Conservation (phyloP, 1,284 basidiomycete species). For the Cutaneotrichosporon cavernicola region DNA sequence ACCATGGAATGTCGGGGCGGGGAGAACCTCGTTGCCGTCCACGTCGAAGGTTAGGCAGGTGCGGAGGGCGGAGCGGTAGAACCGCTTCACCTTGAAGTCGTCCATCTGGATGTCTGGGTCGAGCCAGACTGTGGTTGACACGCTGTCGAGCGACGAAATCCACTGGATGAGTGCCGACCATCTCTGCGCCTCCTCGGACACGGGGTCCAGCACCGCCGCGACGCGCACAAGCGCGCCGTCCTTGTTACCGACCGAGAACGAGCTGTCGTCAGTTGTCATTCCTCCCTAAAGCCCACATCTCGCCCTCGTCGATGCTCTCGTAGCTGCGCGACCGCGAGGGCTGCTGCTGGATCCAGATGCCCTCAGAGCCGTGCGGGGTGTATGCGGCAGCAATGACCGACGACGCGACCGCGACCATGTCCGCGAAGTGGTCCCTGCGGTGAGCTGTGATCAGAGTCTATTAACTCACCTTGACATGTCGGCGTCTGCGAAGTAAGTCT, state of each 20-base stretch:
- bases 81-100: constrained; percentile 90
- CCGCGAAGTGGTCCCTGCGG: constrained; percentile 59
- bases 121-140: constrained; percentile 70
- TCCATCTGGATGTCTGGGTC: constrained; percentile 63
- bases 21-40: constrained; percentile 58
- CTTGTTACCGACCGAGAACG: constrained; percentile 68
- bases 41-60: constrained; percentile 66
- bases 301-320: constrained; percentile 60
- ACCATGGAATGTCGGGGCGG: constrained; percentile 51
- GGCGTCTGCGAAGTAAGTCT: constrained; percentile 57
- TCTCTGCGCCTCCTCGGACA: constrained; percentile 78
- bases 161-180: constrained; percentile 73
- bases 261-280: constrained; percentile 53
- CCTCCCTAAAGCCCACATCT: constrained; percentile 59
- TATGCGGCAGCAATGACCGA: constrained; percentile 67
- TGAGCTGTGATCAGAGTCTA: constrained; percentile 10
- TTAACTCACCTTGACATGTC: constrained; percentile 55
- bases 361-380: constrained; percentile 67
- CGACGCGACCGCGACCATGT: constrained; percentile 64
- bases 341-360: constrained; percentile 65
- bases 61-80: constrained; percentile 77
- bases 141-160: constrained; percentile 53
- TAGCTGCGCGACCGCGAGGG: constrained; percentile 60
- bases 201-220: constrained; percentile 75
- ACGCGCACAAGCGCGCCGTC: constrained; percentile 69